A percentile compares a stretch with the other conserved stretches of the same genome.
Evolutionary conservation across 2,329 filamentous ascomycete species (phyloP).

Genomic region (Stylonectria norvegica): DNA sequence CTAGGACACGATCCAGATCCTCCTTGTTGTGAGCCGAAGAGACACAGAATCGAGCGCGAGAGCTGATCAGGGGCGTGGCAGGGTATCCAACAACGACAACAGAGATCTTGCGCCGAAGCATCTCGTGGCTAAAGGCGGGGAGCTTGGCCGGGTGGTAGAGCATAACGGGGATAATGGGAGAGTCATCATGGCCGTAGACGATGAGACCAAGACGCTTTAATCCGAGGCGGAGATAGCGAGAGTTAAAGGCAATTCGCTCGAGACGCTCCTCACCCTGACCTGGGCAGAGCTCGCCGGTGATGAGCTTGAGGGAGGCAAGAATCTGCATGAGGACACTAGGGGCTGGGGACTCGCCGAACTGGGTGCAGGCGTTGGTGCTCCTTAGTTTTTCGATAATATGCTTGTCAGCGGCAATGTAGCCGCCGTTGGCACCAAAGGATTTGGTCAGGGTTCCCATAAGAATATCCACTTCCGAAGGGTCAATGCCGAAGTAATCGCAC

Average conservation of each 20-base stretch:
- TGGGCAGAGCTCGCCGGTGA: conserved; percentile 80
- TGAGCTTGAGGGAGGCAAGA: conserved; percentile 78
- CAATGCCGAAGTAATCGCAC: conserved; percentile 94
- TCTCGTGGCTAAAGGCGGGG: conserved; percentile 96
- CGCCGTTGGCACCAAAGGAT: conserved; percentile 96
- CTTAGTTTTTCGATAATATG: conserved; percentile 88
- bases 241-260: conserved; percentile 96
- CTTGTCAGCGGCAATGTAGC: conserved; percentile 89
- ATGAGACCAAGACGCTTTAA: conserved; percentile 97
- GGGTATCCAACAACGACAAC: conserved; percentile 97
- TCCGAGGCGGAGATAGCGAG: conserved; percentile 92
- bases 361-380: conserved; percentile 77
- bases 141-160: conserved; percentile 99
- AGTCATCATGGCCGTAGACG: conserved; percentile 95
- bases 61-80: conserved; percentile 91
- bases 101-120: conserved; percentile 96
- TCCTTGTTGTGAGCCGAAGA: conserved; percentile 98
- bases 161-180: conserved; percentile 89
- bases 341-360: conserved; percentile 82
- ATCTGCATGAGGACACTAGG: conserved; percentile 92
- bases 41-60: conserved; percentile 91
- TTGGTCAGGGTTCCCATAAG: conserved; percentile 98
- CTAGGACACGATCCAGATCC: conserved; percentile 84
- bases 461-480: conserved; percentile 84
- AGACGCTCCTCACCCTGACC: conserved; percentile 94